Conservation (phyloP, 2,329 filamentous ascomycete species). For the Pseudopithomyces maydicus region DNA sequence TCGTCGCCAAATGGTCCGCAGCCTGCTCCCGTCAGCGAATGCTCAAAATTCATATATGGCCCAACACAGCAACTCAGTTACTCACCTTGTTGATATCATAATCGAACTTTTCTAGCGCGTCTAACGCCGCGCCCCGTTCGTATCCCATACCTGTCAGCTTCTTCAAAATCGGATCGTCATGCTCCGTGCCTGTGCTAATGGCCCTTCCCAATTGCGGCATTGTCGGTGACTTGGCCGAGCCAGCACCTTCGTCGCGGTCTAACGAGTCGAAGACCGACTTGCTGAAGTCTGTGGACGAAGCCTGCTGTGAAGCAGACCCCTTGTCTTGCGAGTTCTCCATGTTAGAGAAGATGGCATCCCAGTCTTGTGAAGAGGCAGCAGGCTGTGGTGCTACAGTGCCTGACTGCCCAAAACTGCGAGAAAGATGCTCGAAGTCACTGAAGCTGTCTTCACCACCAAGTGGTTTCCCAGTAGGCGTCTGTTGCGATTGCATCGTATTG, state of each 20-base stretch:
- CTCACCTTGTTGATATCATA: slow-evolving; percentile 92
- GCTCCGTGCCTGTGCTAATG: slow-evolving; percentile 73
- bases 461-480: slow-evolving; percentile 46
- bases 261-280: slow-evolving; percentile 44
- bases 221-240: slow-evolving; percentile 33
- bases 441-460: slow-evolving; percentile 52
- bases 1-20: slow-evolving; percentile 41
- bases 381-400: slow-evolving; percentile 43
- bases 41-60: background rate
- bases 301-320: slow-evolving; percentile 29
- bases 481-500: slow-evolving; percentile 52
- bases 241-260: slow-evolving; percentile 37
- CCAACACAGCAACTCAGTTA: background rate
- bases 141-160: slow-evolving; percentile 91
- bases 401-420: slow-evolving; percentile 47
- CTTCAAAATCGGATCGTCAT: slow-evolving; percentile 91
- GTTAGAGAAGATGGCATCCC: slow-evolving; percentile 91
- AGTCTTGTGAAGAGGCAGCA: slow-evolving; percentile 68
- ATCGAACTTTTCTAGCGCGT: slow-evolving; percentile 89
- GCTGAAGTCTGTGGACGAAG: slow-evolving; percentile 36
- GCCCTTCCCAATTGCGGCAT: slow-evolving; percentile 66
- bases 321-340: slow-evolving; percentile 62
- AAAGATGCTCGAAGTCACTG: slow-evolving; percentile 54
- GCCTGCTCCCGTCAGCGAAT: slow-evolving; percentile 35
- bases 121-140: slow-evolving; percentile 71